Evolutionary conservation across 495 filamentous ascomycete species (phyloP).

Genomic region (Lasiosphaeria ovina): DNA sequence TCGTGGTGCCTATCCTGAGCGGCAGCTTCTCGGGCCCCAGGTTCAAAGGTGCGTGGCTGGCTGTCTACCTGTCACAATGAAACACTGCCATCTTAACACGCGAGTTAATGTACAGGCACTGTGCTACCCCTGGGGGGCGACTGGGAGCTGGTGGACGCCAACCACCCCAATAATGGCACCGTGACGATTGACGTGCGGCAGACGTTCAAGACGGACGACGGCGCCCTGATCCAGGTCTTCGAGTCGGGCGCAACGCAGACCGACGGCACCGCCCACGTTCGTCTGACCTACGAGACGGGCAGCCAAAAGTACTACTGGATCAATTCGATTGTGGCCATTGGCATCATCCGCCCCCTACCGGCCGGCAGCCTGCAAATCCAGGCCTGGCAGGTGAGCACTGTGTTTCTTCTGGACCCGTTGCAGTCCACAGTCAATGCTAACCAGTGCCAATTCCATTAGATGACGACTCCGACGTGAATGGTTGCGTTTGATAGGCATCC

Average conservation of each 20-base stretch:
- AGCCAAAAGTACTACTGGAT: slow-evolving; percentile 19
- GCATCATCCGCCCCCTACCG: slow-evolving; percentile 1
- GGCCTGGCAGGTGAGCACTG: slow-evolving; percentile 12
- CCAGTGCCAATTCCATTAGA: no score
- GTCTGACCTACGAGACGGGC: slow-evolving; percentile 12
- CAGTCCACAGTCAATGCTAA: not conserved
- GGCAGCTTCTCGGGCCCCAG: slow-evolving; percentile 23
- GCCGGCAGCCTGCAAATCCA: slow-evolving; percentile 3
- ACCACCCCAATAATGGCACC: slow-evolving; percentile 8
- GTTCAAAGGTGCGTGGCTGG: slow-evolving; percentile 12
- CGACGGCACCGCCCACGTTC: slow-evolving; percentile 6
- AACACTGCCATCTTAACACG: no score
- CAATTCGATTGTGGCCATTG: slow-evolving; percentile 15
- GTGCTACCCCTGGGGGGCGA: slow-evolving; percentile 21
- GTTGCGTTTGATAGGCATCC: no score
- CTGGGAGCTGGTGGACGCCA: slow-evolving; percentile 21
- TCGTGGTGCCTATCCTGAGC: slow-evolving; percentile 15
- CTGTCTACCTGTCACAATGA: not conserved
- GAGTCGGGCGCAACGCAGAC: slow-evolving; percentile 14
- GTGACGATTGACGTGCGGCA: slow-evolving; percentile 20
- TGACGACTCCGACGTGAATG: no score
- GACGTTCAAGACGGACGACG: slow-evolving; percentile 18
- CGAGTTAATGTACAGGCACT: slow-evolving; percentile 10
- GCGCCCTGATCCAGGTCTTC: slow-evolving; percentile 16
- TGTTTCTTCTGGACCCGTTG: not conserved